Evolutionary conservation across 2,329 filamentous ascomycete genomes (phyloP).

Genomic region (Zymoseptoria brevis): DNA sequence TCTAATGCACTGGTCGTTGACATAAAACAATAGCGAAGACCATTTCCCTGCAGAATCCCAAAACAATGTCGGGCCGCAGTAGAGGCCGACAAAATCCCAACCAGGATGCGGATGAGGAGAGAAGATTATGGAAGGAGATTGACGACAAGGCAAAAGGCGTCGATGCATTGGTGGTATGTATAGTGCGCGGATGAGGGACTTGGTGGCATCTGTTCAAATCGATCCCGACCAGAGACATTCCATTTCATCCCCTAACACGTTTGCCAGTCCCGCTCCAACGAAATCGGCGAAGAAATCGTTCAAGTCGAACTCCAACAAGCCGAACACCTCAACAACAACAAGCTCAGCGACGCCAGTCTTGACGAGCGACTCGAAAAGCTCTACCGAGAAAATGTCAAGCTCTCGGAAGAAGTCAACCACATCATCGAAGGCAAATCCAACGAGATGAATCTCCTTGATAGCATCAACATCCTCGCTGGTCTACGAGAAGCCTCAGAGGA

Average conservation of each 20-base stretch:
- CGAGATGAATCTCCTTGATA: conserved; percentile 35
- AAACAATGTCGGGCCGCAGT: conserved; percentile 40
- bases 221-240: no score
- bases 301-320: conserved; percentile 30
- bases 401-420: conserved; percentile 39
- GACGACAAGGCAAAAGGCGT: conserved; percentile 38
- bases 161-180: conserved; percentile 41
- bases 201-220: neutral
- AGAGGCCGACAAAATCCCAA: conserved; percentile 38
- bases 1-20: neutral
- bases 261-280: conserved; percentile 21
- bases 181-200: neutral
- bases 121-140: conserved; percentile 43
- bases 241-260: neutral
- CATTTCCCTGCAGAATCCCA: neutral
- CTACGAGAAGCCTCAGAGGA: conserved; percentile 41
- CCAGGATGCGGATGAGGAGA: conserved; percentile 45
- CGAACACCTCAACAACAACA: conserved; percentile 23
- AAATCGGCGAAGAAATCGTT: conserved; percentile 31
- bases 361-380: conserved; percentile 40
- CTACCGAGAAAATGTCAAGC: conserved; percentile 42
- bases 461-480: conserved; percentile 40
- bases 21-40: neutral
- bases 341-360: conserved; percentile 29
- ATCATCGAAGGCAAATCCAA: conserved; percentile 37